phyloP scores from a whole-genome alignment of 1,284 basidiomycete species.

The Rhodotorula sp. region DNA sequence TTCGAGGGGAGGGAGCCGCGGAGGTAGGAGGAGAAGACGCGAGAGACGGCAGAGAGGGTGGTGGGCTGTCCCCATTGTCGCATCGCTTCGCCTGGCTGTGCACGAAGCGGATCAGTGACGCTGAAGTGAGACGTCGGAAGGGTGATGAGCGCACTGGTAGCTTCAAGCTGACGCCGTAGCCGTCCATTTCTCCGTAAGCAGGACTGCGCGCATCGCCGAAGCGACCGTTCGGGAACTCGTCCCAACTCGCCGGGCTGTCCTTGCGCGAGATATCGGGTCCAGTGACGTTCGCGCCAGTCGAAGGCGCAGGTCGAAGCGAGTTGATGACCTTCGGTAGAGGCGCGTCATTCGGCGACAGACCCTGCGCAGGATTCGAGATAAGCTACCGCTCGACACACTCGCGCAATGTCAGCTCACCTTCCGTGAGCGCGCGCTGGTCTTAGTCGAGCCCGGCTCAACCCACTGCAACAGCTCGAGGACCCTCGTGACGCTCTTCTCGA shows the following conservation, averaged over 20 bases:
- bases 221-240: conserved; percentile 98
- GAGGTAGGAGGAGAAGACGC: conserved; percentile 50
- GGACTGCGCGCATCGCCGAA: conserved; percentile 96
- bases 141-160: conserved; percentile 46
- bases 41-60: conserved; percentile 58
- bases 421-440: background rate
- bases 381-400: background rate
- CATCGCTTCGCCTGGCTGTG: conserved; percentile 74
- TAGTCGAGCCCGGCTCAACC: conserved; percentile 46
- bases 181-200: conserved; percentile 95
- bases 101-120: conserved; percentile 46
- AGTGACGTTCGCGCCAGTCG: conserved; percentile 11
- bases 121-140: background rate
- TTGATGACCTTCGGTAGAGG: conserved; percentile 32
- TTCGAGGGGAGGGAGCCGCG: conserved; percentile 58
- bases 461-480: conserved; percentile 78
- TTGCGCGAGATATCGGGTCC: conserved; percentile 33
- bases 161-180: conserved; percentile 65
- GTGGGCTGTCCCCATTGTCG: conserved; percentile 84
- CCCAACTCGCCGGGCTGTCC: conserved; percentile 62
- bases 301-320: conserved; percentile 14
- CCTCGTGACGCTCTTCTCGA: conserved; percentile 92
- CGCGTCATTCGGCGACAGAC: conserved; percentile 18
- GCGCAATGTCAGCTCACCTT: background rate
- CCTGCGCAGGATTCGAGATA: background rate